These are phyloP conservation scores for Pseudomassariella vexata DNA, from an alignment of 2,329 filamentous ascomycete genomes.

Conservation along the genomic window DNA sequence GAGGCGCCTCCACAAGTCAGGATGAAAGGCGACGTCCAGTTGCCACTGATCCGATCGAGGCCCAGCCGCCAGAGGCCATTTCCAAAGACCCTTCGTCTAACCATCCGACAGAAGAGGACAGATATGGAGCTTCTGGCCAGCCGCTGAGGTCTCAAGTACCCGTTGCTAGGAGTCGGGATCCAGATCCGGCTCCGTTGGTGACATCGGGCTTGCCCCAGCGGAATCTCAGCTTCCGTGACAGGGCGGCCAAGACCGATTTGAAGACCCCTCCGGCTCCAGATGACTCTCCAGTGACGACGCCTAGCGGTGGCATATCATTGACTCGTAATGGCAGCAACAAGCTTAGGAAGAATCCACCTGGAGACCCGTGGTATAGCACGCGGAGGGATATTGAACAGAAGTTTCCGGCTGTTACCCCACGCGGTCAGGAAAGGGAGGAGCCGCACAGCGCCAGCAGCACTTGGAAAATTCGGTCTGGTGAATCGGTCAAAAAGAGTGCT, in stretches of 20 bases:
- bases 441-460: slow-evolving; percentile 4
- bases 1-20: slow-evolving; percentile 15
- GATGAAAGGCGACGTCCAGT: slow-evolving; percentile 16
- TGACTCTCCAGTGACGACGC: slow-evolving; percentile 20
- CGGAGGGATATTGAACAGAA: slow-evolving; percentile 37
- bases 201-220: slow-evolving; percentile 39
- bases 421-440: slow-evolving; percentile 7
- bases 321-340: slow-evolving; percentile 51
- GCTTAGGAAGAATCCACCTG: slow-evolving; percentile 50
- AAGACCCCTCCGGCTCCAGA: slow-evolving; percentile 20
- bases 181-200: too few relatives aligned
- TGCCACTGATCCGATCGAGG: slow-evolving; percentile 16
- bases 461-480: too few relatives aligned
- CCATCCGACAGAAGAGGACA: slow-evolving; percentile 23
- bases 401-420: slow-evolving; percentile 14
- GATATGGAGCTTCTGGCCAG: slow-evolving; percentile 20
- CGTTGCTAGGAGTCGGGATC: slow-evolving; percentile 16
- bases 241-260: slow-evolving; percentile 40
- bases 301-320: slow-evolving; percentile 29
- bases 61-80: slow-evolving; percentile 18
- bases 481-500: slow-evolving; percentile 11
- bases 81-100: slow-evolving; percentile 22
- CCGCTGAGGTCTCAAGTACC: slow-evolving; percentile 21
- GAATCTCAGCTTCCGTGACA: slow-evolving; percentile 56
- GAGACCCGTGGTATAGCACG: slow-evolving; percentile 39